Evolutionary conservation across 176 grass and related monocot genomes (phyloP), one percentile per base, ranked within the genome.

Genomic region (Thinopyrum elongatum): DNA sequence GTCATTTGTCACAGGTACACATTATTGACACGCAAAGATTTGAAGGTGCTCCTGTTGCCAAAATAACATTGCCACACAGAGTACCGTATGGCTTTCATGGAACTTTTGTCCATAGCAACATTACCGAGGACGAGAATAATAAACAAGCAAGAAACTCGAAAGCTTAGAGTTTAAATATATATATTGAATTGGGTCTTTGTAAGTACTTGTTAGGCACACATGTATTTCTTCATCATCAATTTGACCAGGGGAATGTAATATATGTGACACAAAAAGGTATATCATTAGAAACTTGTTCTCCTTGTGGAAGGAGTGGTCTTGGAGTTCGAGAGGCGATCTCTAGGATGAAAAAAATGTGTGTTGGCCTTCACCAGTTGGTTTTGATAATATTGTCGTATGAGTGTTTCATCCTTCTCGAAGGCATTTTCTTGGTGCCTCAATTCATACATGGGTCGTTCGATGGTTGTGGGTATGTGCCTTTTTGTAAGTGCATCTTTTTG

Each of bases 61-160:
- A 30, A 88, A 81, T 91, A 88, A 85, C 82, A 76, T 63, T 91
- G 8, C 85, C 89, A 19, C 28, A 19, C 26, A 88, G 89, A 87
- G 63, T 88, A 29, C 89, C 85, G 42, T 91, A 91, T 70, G 85
- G 89, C 7, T 91, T 91, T 28, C 85, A 88, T 85, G 81, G 85
- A 81, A 77, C 77, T 14, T 91, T 91, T 36, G 21, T 91, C 61
- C 21, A 49, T 17, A 16, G 47, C 4, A 51, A 5, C 14, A 17
- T 17, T 6, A 16, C 15, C 0, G 47, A 51, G 47, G 4, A 51
- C 15, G 46, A 0, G 46, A 47, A 47, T 47, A 47, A 47, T 15
- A 14, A 47, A 47, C 13, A 15, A 15, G 46, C 46, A 15, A 15
- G 12, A 47, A 47, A 47, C 3, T 47, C 46, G 14, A 47, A 2